Evolutionary conservation across 179 eudicot genomes (phyloP).

Genomic region (Drosera spatulata): DNA sequence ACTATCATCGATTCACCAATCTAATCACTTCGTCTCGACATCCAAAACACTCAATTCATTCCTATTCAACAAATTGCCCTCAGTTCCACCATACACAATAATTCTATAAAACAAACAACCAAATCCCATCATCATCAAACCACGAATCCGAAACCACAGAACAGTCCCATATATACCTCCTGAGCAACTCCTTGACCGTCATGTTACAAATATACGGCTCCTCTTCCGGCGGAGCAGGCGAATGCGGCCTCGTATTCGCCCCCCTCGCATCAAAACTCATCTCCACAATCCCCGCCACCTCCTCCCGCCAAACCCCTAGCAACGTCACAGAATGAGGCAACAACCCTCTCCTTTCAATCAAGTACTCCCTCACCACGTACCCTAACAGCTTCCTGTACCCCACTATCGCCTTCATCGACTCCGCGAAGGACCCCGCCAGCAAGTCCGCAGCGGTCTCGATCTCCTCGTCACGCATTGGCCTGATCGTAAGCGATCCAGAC

Average conservation of each 20-base stretch:
- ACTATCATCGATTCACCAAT: too few relatives aligned
- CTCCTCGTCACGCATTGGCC: conserved; percentile 56
- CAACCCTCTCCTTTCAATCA: conserved; percentile 52
- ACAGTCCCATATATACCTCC: conserved; percentile 36
- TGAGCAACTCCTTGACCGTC: conserved; percentile 54
- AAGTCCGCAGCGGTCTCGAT: conserved; percentile 41
- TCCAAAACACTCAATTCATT: too few relatives aligned
- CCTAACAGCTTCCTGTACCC: conserved; percentile 45
- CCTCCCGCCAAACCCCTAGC: conserved; percentile 42
- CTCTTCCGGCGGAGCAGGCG: conserved; percentile 66
- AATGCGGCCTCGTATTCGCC: conserved; percentile 63
- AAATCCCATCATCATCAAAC: background rate
- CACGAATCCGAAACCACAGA: background rate
- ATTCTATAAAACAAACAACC: background rate
- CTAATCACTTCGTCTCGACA: too few relatives aligned
- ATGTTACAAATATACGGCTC: conserved; percentile 79
- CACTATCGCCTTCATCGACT: conserved; percentile 52
- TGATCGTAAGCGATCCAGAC: conserved; percentile 48
- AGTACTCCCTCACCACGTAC: conserved; percentile 62
- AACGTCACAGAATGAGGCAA: conserved; percentile 72
- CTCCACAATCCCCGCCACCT: conserved; percentile 76
- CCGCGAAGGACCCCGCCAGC: conserved; percentile 66
- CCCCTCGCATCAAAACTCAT: conserved; percentile 55
- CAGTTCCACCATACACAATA: too few relatives aligned
- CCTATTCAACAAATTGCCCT: too few relatives aligned